Percentiles rank a stretch among this genome's conserved stretches.
Evolutionary conservation across 148 eudicot genomes (phyloP).

Genomic region (Silene conica): DNA sequence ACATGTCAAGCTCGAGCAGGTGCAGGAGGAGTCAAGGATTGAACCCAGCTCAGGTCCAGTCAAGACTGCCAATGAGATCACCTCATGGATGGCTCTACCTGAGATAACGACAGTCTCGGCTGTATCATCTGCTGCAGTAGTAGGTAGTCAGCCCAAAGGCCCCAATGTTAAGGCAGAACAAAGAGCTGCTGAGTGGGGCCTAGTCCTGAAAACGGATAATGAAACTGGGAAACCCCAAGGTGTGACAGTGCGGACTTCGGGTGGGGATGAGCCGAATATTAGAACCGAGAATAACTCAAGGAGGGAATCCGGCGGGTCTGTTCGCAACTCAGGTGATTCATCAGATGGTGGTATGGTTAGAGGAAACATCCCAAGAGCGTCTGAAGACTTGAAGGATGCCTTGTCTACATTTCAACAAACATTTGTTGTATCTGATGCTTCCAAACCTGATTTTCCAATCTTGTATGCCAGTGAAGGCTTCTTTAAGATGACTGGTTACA

Average conservation of each 20-base stretch:
- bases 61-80: constrained; percentile 45
- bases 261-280: constrained; percentile 45
- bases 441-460: constrained; percentile 76
- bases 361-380: constrained; percentile 53
- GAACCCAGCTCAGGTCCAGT: constrained; percentile 30
- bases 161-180: constrained; percentile 45
- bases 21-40: constrained; percentile 26
- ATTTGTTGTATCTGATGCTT: constrained; percentile 92
- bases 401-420: constrained; percentile 91
- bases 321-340: constrained; percentile 77
- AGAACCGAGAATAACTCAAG: constrained; percentile 38
- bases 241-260: constrained; percentile 64
- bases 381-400: constrained; percentile 84
- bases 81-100: constrained; percentile 94
- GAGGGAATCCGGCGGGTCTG: constrained; percentile 68
- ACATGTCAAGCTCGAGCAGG: constrained; percentile 29
- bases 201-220: constrained; percentile 66
- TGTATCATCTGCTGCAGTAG: constrained; percentile 17
- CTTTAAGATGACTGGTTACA: constrained; percentile 94
- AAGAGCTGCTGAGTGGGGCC: constrained; percentile 98
- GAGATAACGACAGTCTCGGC: constrained; percentile 30
- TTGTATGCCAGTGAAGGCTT: constrained; percentile 95
- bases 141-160: constrained; percentile 20
- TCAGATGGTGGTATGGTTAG: constrained; percentile 63
- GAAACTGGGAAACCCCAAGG: constrained; percentile 86